A percentile compares a stretch with the other conserved stretches of the same genome.
These are phyloP conservation scores for Flammula alnicola DNA, from an alignment of 1,284 basidiomycete species.

Conservation along the genomic window DNA sequence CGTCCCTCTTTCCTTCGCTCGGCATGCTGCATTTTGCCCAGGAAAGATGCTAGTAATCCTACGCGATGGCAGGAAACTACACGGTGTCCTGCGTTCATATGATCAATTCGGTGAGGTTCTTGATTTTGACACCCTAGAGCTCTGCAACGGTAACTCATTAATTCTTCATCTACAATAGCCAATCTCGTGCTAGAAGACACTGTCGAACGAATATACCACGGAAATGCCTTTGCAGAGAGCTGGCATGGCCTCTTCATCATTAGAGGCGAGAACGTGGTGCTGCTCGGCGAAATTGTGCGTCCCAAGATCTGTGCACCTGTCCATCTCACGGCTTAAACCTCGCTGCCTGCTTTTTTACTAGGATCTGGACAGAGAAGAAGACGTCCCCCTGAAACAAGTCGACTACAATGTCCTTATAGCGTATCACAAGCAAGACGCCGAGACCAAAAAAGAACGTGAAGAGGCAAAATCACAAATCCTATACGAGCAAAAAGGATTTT, in stretches of 20 bases:
- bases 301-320: conserved; percentile 6
- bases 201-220: conserved; percentile 86
- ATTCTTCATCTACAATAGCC: conserved; percentile 51
- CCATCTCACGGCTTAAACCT: background rate
- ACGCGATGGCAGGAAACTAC: conserved; percentile 94
- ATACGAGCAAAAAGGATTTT: conserved; percentile 81
- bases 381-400: conserved; percentile 78
- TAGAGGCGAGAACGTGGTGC: conserved; percentile 97
- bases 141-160: conserved; percentile 5
- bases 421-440: conserved; percentile 74
- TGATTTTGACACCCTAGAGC: background rate
- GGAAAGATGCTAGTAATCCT: conserved; percentile 99
- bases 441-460: conserved; percentile 70
- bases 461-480: conserved; percentile 77
- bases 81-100: conserved; percentile 95
- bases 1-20: conserved; percentile 4
- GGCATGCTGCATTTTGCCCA: conserved; percentile 41
- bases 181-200: conserved; percentile 94
- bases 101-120: conserved; percentile 92
- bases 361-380: conserved; percentile 94
- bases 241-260: conserved; percentile 92
- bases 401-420: conserved; percentile 73
- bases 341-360: conserved; percentile 35
- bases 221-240: conserved; percentile 80
- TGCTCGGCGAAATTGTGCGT: conserved; percentile 95